Evolutionary conservation across 495 filamentous ascomycete genomes (phyloP), one percentile per base, ranked within the genome.

Genomic region (Neurospora discreta): DNA sequence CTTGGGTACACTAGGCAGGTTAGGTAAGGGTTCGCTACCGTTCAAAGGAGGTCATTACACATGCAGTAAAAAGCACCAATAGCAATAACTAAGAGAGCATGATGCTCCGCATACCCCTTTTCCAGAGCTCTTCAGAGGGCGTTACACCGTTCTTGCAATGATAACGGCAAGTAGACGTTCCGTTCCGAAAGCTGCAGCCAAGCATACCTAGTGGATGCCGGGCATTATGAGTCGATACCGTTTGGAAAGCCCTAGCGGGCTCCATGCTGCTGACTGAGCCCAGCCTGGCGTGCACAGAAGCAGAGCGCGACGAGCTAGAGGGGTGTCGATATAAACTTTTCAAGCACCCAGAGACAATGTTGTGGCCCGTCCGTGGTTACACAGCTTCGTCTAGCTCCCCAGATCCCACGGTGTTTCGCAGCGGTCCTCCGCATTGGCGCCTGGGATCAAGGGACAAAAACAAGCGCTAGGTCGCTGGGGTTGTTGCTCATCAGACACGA

Each of bases 351-450:
- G 52, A 65, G 52, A 65, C 52, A 33, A 65, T 65, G 52, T 33
- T 26, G 52, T 38, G 52, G 23, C 46, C 46, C 46, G 10, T 60
- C 30, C 23, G 46, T 58, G 44, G 44, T 52, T 52, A 58, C 36
- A 67, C 36, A 71, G 23, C 70, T 67, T 36, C n/a, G 43, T 46
- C 43, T 33, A 68, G 70, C 70, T 68, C 70, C 52, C 52, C 52
- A 38, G 72, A 23, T n/a, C 36, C 46, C 65, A 42, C 58, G 68
- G 74, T 75, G 74, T 75, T 73, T 71, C 52, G 72, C 74, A 75
- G 74, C 67, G 68, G 71, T 18, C 71, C 42, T 58, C 23, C 44
- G 71, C 71, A 69, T 46, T 40, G 52, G 33, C 68, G 68, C n/a
- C 70, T 70, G 44, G 72, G 72, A 71, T 71, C 69, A 73, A 69